phyloP scores from a whole-genome alignment of 768 basidiomycete genomes.

The Leucosporidium creatinivorum region DNA sequence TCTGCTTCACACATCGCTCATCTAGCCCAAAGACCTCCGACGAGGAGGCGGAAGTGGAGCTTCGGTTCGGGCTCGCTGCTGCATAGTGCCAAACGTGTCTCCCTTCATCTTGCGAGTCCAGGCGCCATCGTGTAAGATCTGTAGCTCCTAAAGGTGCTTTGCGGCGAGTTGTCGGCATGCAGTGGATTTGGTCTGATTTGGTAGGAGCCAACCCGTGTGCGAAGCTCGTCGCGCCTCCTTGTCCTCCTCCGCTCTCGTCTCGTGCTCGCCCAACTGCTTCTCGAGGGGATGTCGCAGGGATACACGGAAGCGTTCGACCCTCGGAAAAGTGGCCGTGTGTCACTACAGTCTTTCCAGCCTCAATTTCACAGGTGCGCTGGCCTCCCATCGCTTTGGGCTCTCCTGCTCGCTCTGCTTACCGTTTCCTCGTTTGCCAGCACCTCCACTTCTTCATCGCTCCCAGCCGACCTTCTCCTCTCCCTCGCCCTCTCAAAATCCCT shows the following conservation, averaged over 20 bases:
- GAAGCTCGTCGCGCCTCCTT: neutral
- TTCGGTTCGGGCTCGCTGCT: constrained; percentile 12
- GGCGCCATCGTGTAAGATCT: neutral
- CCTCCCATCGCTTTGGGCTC: too few relatives aligned
- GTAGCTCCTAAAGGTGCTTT: neutral
- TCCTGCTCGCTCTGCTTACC: neutral
- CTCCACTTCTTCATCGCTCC: constrained; percentile 17
- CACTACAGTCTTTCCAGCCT: constrained; percentile 5
- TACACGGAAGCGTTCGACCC: constrained; percentile 26
- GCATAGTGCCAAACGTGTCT: constrained; percentile 83
- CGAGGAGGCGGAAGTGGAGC: neutral
- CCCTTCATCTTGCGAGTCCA: constrained; percentile 53
- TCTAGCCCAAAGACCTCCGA: neutral
- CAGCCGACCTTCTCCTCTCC: constrained; percentile 36
- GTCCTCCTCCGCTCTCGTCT: neutral
- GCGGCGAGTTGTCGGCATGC: neutral
- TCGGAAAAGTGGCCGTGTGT: constrained; percentile 9
- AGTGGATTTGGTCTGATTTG: neutral
- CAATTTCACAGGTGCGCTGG: neutral
- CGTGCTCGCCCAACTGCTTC: neutral
- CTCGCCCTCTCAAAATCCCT: constrained; percentile 34
- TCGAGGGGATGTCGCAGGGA: constrained; percentile 1
- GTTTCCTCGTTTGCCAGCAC: too few relatives aligned
- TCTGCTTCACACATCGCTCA: constrained; percentile 27
- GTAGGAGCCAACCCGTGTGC: neutral